Base-by-base conservation (phyloP, 257 asterid species). In the Solanum boliviense region DNA sequence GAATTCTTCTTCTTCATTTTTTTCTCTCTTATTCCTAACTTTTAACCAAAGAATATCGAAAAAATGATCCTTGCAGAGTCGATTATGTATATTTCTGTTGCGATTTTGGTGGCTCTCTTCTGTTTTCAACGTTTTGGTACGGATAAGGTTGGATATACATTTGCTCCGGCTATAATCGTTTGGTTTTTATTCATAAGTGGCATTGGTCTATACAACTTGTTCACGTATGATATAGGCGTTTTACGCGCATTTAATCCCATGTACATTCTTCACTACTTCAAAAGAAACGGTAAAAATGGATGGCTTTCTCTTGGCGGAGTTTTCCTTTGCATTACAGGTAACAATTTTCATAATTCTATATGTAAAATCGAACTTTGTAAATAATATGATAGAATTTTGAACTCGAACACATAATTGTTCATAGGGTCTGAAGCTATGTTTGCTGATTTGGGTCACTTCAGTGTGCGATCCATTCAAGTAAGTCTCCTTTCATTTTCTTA, bases 361-460 rank as follows among this genome's bases (percentile, higher is more conserved):
- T 56, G 65, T 18, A 56, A 56, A 18, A 56, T 56, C 5, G 11
- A 56, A 56, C 4, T 7, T 56, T 3, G n/a, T 56, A 7, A 56
- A 1, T 56, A 56, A 56, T 56, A 12, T 56, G 21, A 48, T 48
- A 15, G 60, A 15, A 48, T 48, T 48, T 48, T 48, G 60, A 48
- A 56, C 67, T 56, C 25, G 2, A 56, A 56, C 25, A 56, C 11
- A 56, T 48, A 48, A 48, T 15, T 48, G 21, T 13, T 48, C 21
- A 48, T 13, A 94, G 98, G 98, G 44, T 85, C 98, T 1, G 98
- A 95, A 84, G 96, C 98, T 87, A 94, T 95, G 96, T 94, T 95
- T 86, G 98, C 95, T 9, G 96, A 95, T 90, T 90, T 95, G 34
- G 98, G 98, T 16, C 98, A 95, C 86, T 95, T 95, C 58, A 94